These are phyloP conservation scores for Hymenoscyphus linearis DNA, from an alignment of 2,329 filamentous ascomycete species.

Conservation along the genomic window DNA sequence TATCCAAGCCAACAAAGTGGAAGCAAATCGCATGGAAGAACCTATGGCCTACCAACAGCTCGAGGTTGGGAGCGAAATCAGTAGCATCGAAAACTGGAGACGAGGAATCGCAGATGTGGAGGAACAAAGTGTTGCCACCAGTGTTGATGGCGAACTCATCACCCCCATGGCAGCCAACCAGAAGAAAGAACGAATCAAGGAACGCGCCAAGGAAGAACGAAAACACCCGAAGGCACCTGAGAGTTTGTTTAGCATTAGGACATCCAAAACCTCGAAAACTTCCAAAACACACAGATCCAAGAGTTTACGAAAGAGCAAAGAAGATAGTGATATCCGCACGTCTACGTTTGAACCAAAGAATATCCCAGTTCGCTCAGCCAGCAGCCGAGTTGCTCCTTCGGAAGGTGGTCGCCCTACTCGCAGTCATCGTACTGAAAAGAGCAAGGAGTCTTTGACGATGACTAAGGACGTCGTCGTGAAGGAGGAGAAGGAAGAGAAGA, in stretches of 20 bases:
- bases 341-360: not conserved
- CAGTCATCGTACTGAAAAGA: conserved; percentile 1
- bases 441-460: conserved; percentile 7
- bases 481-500: conserved; percentile 4
- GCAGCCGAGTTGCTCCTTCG: not conserved
- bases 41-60: conserved; percentile 28
- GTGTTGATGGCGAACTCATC: conserved; percentile 28
- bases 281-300: not conserved
- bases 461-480: not conserved
- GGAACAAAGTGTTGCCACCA: conserved; percentile 26
- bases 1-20: conserved; percentile 6
- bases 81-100: conserved; percentile 32
- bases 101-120: conserved; percentile 31
- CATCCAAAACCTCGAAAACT: not conserved
- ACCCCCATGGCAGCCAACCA: conserved; percentile 22
- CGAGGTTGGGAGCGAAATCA: conserved; percentile 19
- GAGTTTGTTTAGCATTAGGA: conserved; percentile 4
- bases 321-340: not conserved
- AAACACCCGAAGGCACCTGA: conserved; percentile 1
- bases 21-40: conserved; percentile 26
- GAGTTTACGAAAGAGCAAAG: not conserved
- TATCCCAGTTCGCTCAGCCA: conserved; percentile 2
- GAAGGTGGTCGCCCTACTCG: conserved; percentile 4
- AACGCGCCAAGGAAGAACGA: conserved; percentile 10
- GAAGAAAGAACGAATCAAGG: conserved; percentile 11